Evolutionary conservation across 1,284 basidiomycete genomes (phyloP).

Genomic region (Puccinia hordei): DNA sequence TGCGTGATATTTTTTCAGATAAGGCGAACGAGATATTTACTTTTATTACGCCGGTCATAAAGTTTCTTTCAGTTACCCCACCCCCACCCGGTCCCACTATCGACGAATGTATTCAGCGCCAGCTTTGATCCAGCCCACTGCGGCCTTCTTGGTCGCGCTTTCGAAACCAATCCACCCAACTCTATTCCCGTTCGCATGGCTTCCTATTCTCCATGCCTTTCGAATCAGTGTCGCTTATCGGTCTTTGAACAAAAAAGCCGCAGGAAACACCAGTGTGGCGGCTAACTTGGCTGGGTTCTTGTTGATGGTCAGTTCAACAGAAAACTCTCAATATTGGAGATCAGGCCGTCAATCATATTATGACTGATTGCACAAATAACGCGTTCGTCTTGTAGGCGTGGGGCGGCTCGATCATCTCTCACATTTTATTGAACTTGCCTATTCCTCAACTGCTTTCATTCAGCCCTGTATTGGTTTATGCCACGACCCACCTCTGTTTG

Average conservation of each 20-base stretch:
- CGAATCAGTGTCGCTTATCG: slow-evolving; percentile 44
- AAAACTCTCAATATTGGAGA: neutral
- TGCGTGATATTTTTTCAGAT: no score
- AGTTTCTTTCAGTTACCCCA: no score
- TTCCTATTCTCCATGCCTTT: slow-evolving; percentile 40
- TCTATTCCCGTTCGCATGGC: slow-evolving; percentile 4
- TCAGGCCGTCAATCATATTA: neutral
- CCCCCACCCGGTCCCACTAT: no score
- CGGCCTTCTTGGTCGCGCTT: slow-evolving; percentile 10
- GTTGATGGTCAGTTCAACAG: slow-evolving; percentile 20
- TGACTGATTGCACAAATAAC: neutral
- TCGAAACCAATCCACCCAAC: slow-evolving; percentile 18
- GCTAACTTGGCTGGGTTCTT: slow-evolving; percentile 40
- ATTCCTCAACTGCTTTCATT: slow-evolving; percentile 36
- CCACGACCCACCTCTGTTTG: slow-evolving; percentile 12
- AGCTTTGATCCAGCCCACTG: slow-evolving; percentile 6
- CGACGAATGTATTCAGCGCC: neutral
- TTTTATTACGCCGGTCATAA: no score
- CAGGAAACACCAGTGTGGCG: slow-evolving; percentile 14
- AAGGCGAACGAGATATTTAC: no score
- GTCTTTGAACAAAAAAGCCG: slow-evolving; percentile 14
- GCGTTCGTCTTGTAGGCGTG: slow-evolving; percentile 22
- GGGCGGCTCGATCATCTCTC: slow-evolving; percentile 40
- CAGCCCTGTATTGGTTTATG: slow-evolving; percentile 25
- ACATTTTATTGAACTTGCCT: slow-evolving; percentile 26